Conservation (phyloP, 495 filamentous ascomycete species). For the Articulospora tetracladia region DNA sequence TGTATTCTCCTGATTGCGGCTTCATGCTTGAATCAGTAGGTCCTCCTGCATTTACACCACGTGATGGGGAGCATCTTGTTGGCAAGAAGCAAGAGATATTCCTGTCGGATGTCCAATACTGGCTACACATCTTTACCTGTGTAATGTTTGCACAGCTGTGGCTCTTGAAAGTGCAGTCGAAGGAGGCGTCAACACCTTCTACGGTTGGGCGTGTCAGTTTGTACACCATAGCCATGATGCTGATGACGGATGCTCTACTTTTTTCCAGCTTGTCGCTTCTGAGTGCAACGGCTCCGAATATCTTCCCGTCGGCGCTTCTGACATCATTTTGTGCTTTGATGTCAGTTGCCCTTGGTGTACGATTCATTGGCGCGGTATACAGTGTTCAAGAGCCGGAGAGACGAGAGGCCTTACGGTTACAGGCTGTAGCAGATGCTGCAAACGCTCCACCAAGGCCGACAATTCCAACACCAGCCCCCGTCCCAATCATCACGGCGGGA, state of each 20-base stretch:
- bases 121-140: constrained; percentile 61
- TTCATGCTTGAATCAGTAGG: constrained; percentile 89
- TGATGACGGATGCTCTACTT: constrained; percentile 72
- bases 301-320: constrained; percentile 66
- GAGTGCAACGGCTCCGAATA: constrained; percentile 30
- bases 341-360: constrained; percentile 66
- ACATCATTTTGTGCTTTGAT: constrained; percentile 19
- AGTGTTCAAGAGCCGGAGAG: constrained; percentile 81
- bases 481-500: constrained; percentile 17
- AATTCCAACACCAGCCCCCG: background rate
- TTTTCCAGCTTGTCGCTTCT: constrained; percentile 61
- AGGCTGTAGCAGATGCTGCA: constrained; percentile 28
- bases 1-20: constrained; percentile 93
- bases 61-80: constrained; percentile 61
- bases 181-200: constrained; percentile 90
- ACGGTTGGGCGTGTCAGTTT: constrained; percentile 89
- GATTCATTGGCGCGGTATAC: constrained; percentile 86
- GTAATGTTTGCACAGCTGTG: constrained; percentile 67
- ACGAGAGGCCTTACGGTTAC: constrained; percentile 51
- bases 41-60: constrained; percentile 62
- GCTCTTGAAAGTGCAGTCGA: constrained; percentile 78
- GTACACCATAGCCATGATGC: constrained; percentile 78
- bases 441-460: background rate
- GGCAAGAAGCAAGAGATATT: constrained; percentile 79
- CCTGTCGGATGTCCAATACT: constrained; percentile 58